Conservation (phyloP, 129 eudicot species). For the Ambrosia trifida region DNA sequence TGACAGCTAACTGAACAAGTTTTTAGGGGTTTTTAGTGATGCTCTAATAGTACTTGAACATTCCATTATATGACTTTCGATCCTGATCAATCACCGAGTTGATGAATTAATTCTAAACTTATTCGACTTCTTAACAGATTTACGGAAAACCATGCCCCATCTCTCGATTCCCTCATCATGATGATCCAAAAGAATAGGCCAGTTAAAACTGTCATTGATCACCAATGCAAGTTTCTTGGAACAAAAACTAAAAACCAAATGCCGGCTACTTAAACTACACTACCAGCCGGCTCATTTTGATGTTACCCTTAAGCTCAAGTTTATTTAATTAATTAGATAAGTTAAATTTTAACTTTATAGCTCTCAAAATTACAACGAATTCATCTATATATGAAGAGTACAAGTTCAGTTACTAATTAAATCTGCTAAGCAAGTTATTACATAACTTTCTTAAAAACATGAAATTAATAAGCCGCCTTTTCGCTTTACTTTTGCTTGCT, state of each 20-base stretch:
- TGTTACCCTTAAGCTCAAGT: background rate
- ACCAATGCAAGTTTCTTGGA: background rate
- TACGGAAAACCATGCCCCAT: too few relatives aligned
- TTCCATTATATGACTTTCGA: too few relatives aligned
- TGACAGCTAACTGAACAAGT: too few relatives aligned
- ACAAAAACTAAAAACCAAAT: conserved; percentile 20
- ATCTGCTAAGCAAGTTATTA: conserved; percentile 3
- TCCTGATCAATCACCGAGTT: too few relatives aligned
- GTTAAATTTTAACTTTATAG: background rate
- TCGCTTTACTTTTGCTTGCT: conserved; percentile 31
- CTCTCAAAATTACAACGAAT: conserved; percentile 12
- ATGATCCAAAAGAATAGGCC: too few relatives aligned
- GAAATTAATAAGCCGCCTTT: conserved; percentile 19
- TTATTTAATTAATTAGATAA: background rate
- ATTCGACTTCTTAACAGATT: too few relatives aligned
- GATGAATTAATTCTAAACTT: too few relatives aligned
- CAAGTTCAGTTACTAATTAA: background rate
- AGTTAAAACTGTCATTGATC: too few relatives aligned
- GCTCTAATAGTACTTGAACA: too few relatives aligned
- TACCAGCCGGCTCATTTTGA: conserved; percentile 31
- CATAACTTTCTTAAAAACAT: conserved; percentile 14
- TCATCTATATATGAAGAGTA: conserved; percentile 8
- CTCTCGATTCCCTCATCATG: too few relatives aligned
- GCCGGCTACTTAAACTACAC: conserved; percentile 24
- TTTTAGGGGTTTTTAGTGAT: too few relatives aligned